These are phyloP conservation scores for Lactifluus hygrophoroides DNA, from an alignment of 768 basidiomycete species.

Conservation along the genomic window DNA sequence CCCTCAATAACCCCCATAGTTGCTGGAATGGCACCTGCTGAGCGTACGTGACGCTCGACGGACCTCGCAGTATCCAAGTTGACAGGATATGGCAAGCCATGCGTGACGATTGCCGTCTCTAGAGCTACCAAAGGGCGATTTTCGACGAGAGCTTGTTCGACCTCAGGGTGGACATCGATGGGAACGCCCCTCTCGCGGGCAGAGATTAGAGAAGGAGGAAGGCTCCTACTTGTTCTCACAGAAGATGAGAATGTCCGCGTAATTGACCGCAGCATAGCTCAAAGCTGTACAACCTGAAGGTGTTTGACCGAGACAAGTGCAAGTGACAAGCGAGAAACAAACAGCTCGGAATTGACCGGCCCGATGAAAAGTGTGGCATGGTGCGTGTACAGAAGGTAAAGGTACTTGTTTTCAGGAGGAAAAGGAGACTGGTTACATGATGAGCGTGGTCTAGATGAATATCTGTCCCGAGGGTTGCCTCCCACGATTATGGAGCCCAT, in stretches of 20 bases:
- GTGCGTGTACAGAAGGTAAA: not conserved
- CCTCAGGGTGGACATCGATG: constrained; percentile 74
- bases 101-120: constrained; percentile 87
- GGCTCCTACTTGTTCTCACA: not conserved
- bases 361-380: too few species aligned
- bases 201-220: constrained; percentile 21
- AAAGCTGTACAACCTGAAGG: not conserved
- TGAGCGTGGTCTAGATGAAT: not conserved
- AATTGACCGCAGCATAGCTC: constrained; percentile 4
- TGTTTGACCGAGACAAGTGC: not conserved
- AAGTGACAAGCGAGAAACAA: too few species aligned
- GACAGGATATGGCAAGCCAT: constrained; percentile 80
- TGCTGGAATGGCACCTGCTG: constrained; percentile 74
- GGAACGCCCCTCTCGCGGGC: constrained; percentile 23
- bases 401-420: too few species aligned
- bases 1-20: constrained; percentile 84
- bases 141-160: constrained; percentile 65
- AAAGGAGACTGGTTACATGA: not conserved
- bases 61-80: constrained; percentile 65
- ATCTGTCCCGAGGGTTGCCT: not conserved
- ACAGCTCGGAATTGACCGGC: not conserved
- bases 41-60: constrained; percentile 66
- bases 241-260: constrained; percentile 7
- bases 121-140: constrained; percentile 75
- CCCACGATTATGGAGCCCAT: too few species aligned